phyloP scores from a whole-genome alignment of 306 rosid genomes.

The Begonia peltatifolia region DNA sequence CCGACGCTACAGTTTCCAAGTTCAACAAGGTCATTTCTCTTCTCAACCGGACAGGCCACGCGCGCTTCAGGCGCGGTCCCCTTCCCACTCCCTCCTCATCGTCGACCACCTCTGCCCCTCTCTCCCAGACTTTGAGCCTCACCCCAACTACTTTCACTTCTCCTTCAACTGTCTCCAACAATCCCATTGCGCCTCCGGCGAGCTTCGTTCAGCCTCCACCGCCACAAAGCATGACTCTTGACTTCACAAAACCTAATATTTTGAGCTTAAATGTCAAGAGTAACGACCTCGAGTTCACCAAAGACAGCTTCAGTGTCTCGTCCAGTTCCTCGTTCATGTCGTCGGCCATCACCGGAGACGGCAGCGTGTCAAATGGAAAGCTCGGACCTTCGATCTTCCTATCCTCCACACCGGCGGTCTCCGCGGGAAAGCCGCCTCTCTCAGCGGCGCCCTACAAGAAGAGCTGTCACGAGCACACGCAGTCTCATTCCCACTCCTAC shows the following conservation, averaged over 20 bases:
- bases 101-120: slow-evolving; percentile 11
- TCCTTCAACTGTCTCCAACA: slow-evolving; percentile 8
- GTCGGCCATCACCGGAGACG: slow-evolving; percentile 83
- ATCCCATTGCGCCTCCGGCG: slow-evolving; percentile 15
- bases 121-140: slow-evolving; percentile 8
- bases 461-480: slow-evolving; percentile 26
- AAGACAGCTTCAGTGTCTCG: slow-evolving; percentile 60
- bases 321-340: slow-evolving; percentile 81
- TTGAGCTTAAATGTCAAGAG: slow-evolving; percentile 21
- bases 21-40: slow-evolving; percentile 55
- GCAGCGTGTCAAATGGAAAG: slow-evolving; percentile 75
- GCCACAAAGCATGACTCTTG: slow-evolving; percentile 51
- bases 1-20: slow-evolving; percentile 54
- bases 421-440: slow-evolving; percentile 58
- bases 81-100: slow-evolving; percentile 13
- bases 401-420: slow-evolving; percentile 19
- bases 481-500: no score
- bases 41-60: slow-evolving; percentile 71
- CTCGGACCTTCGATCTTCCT: slow-evolving; percentile 51
- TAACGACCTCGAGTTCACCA: slow-evolving; percentile 44
- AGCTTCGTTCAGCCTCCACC: slow-evolving; percentile 28
- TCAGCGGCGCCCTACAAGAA: slow-evolving; percentile 36
- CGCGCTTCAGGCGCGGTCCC: slow-evolving; percentile 87
- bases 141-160: slow-evolving; percentile 19
- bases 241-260: slow-evolving; percentile 48